Evolutionary conservation across 805 yeast species (phyloP).

Genomic region (Pichia thaimueangensis): DNA sequence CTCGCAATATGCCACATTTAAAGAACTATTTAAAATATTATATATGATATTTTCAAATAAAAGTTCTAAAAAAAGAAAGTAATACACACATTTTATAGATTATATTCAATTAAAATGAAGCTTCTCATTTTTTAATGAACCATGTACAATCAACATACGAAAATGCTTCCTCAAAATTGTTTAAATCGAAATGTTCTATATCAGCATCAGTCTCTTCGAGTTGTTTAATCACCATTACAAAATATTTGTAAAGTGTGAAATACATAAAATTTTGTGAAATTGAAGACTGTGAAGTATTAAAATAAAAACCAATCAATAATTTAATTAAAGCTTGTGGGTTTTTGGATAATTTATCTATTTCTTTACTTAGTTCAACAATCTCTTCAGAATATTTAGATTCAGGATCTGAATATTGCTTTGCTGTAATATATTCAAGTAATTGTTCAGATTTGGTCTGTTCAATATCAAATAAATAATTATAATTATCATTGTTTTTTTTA

Average conservation of each 20-base stretch:
- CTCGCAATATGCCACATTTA: too few relatives aligned
- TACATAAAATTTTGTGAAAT: conserved; percentile 25
- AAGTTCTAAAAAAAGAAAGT: not conserved
- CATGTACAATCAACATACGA: conserved; percentile 10
- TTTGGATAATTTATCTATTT: conserved; percentile 14
- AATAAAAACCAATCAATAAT: conserved; percentile 25
- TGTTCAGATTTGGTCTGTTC: conserved; percentile 3
- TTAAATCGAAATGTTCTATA: conserved; percentile 8
- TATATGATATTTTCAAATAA: not conserved
- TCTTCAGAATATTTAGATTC: not conserved
- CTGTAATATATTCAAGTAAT: conserved; percentile 6
- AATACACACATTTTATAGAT: too few relatives aligned
- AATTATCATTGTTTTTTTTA: not conserved
- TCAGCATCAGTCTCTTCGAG: conserved; percentile 8
- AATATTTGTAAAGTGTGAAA: conserved; percentile 25
- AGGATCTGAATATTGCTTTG: not conserved
- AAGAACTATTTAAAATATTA: too few relatives aligned
- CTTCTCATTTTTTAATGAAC: conserved; percentile 6
- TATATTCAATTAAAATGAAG: too few relatives aligned
- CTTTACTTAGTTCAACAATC: conserved; percentile 5
- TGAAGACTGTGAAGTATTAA: conserved; percentile 23
- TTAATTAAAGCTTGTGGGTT: conserved; percentile 18
- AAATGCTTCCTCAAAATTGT: conserved; percentile 3
- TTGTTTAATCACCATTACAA: conserved; percentile 9
- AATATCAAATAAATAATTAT: conserved; percentile 11